Evolutionary conservation across 2,329 filamentous ascomycete genomes (phyloP).

Genomic region (Thermothelomyces thermophilus): DNA sequence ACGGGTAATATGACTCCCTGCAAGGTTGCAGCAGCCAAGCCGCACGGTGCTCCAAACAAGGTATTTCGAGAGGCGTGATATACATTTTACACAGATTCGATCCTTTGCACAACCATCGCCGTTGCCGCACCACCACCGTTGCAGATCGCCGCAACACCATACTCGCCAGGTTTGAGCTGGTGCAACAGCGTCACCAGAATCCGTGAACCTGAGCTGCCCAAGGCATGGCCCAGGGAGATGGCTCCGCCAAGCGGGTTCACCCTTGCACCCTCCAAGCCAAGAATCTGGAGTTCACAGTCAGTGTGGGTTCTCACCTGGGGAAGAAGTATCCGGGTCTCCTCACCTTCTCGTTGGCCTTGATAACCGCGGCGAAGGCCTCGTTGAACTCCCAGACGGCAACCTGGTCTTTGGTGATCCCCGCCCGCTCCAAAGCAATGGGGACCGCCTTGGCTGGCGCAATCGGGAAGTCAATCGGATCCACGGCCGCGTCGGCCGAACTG

Average conservation of each 20-base stretch:
- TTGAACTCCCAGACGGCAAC: constrained; percentile 98
- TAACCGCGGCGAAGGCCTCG: constrained; percentile 92
- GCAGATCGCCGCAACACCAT: constrained; percentile 92
- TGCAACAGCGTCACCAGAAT: constrained; percentile 87
- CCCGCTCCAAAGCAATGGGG: constrained; percentile 78
- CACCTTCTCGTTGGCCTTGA: constrained; percentile 88
- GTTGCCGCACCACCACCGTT: constrained; percentile 92
- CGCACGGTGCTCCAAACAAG: not conserved
- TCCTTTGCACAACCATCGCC: constrained; percentile 81
- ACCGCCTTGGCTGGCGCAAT: constrained; percentile 89
- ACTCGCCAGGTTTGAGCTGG: constrained; percentile 85
- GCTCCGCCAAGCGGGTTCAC: constrained; percentile 88
- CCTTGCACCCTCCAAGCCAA: constrained; percentile 69
- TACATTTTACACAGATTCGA: constrained; percentile 48
- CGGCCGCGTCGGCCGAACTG: constrained; percentile 79
- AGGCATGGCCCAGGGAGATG: constrained; percentile 83
- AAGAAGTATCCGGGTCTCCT: constrained; percentile 3
- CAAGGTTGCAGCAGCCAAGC: too few species aligned
- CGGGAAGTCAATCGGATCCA: constrained; percentile 90
- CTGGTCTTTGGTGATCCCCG: constrained; percentile 84
- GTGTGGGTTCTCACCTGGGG: not conserved
- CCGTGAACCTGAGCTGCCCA: constrained; percentile 87
- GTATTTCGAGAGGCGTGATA: too few species aligned
- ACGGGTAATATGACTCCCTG: too few species aligned
- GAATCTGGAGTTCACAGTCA: constrained; percentile 48